A percentile compares a stretch with the other conserved stretches of the same genome.
Evolutionary conservation across 139 green algal species (phyloP).

Genomic region (Coccomyxa sp.): DNA sequence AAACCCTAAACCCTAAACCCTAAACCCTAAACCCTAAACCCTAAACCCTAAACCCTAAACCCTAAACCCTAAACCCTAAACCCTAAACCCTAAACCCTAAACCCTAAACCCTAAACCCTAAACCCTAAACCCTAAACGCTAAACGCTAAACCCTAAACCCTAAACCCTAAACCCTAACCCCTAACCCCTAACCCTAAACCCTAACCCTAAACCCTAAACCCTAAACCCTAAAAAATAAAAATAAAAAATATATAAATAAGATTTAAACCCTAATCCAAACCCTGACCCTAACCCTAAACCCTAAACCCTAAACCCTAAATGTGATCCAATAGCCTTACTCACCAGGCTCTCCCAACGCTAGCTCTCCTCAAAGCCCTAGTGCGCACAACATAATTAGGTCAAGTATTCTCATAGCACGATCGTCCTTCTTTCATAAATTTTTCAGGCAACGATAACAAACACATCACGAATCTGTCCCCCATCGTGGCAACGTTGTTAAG

Average conservation of each 20-base stretch:
- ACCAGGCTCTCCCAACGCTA: not conserved
- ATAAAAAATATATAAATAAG: not conserved
- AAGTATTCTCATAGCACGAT: too few species aligned
- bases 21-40: too few species aligned
- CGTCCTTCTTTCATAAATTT: too few species aligned
- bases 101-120: conserved; percentile 1
- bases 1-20: too few species aligned
- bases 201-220: not conserved
- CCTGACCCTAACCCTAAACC: not conserved
- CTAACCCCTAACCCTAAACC: not conserved
- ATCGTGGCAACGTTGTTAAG: too few species aligned
- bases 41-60: too few species aligned
- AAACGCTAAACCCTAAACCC: not conserved
- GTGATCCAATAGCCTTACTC: not conserved
- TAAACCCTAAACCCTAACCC: not conserved
- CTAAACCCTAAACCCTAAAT: not conserved
- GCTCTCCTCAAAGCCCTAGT: not conserved
- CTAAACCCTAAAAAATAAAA: not conserved
- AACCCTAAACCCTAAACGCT: not conserved
- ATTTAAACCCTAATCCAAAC: not conserved
- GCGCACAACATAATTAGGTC: not conserved
- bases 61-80: too few species aligned
- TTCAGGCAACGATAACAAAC: too few species aligned
- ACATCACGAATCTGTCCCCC: too few species aligned
- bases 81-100: conserved; percentile 1